These are phyloP conservation scores for Musa balbisiana DNA, from an alignment of 202 grass and related monocot genomes.

Conservation along the genomic window DNA sequence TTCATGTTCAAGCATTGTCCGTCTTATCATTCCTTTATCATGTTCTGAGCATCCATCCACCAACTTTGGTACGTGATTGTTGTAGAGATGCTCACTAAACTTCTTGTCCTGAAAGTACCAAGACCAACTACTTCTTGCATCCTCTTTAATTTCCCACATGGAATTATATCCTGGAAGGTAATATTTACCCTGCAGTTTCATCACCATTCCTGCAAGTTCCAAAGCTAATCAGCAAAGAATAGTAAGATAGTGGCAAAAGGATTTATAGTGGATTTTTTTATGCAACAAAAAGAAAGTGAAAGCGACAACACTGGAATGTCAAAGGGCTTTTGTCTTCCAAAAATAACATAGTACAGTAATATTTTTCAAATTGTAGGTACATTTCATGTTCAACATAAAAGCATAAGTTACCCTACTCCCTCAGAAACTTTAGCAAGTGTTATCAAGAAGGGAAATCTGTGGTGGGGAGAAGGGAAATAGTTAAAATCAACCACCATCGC, in stretches of 20 bases:
- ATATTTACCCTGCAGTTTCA: conserved; percentile 40
- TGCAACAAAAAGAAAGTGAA: not conserved
- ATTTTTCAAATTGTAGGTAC: too few species aligned
- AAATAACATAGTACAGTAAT: too few species aligned
- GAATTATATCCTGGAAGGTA: conserved; percentile 50
- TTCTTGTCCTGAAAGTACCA: conserved; percentile 42
- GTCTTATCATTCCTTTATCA: conserved; percentile 58
- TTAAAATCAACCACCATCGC: too few species aligned
- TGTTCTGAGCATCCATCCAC: conserved; percentile 39
- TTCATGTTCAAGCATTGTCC: conserved; percentile 74
- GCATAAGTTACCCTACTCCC: too few species aligned
- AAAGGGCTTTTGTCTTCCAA: too few species aligned
- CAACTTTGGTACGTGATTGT: conserved; percentile 32
- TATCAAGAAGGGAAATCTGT: too few species aligned
- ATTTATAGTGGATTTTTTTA: not conserved
- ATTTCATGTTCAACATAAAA: too few species aligned
- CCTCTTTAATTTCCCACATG: conserved; percentile 48
- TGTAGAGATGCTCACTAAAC: conserved; percentile 25
- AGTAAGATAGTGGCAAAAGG: not conserved
- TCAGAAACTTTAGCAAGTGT: too few species aligned
- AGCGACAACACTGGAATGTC: too few species aligned
- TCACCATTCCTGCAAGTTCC: conserved; percentile 48
- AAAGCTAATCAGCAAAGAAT: conserved; percentile 13
- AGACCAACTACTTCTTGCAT: conserved; percentile 35
- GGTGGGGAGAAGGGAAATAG: too few species aligned